Evolutionary conservation across 768 basidiomycete species (phyloP).

Genomic region (Piloderma croceum): DNA sequence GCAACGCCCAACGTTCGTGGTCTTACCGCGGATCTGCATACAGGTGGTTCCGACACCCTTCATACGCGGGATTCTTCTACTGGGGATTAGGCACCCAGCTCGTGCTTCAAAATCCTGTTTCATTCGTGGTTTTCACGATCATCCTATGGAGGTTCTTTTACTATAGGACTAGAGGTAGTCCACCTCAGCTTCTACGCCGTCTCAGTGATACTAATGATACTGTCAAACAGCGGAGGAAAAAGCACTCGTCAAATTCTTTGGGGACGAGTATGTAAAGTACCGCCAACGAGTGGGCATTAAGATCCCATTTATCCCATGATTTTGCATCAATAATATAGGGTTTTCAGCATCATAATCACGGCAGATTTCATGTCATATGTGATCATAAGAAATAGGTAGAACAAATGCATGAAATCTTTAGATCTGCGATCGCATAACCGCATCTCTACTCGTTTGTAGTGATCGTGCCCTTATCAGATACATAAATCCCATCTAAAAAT

Average conservation of each 20-base stretch:
- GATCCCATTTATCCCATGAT: constrained; percentile 78
- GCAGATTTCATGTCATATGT: background rate
- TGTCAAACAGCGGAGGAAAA: constrained; percentile 66
- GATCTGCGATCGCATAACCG: constrained; percentile 17
- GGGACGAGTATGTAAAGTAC: constrained; percentile 78
- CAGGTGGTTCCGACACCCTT: constrained; percentile 90
- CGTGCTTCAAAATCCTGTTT: constrained; percentile 79
- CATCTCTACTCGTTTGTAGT: constrained; percentile 38
- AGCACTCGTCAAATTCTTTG: constrained; percentile 82
- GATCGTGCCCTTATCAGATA: constrained; percentile 75
- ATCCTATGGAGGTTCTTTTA: constrained; percentile 88
- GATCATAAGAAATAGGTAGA: constrained; percentile 24
- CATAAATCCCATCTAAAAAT: constrained; percentile 93
- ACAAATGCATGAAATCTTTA: constrained; percentile 23
- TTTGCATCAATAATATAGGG: background rate
- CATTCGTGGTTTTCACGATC: constrained; percentile 56
- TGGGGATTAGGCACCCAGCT: constrained; percentile 96
- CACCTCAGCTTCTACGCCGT: background rate
- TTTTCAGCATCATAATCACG: constrained; percentile 1
- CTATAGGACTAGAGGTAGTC: constrained; percentile 69
- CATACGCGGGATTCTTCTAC: constrained; percentile 95
- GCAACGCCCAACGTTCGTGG: constrained; percentile 8
- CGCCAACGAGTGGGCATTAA: constrained; percentile 71
- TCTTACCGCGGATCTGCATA: background rate
- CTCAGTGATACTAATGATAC: constrained; percentile 1